Base-by-base conservation (phyloP, 2,329 filamentous ascomycete species). In the Colletotrichum spinosum region DNA sequence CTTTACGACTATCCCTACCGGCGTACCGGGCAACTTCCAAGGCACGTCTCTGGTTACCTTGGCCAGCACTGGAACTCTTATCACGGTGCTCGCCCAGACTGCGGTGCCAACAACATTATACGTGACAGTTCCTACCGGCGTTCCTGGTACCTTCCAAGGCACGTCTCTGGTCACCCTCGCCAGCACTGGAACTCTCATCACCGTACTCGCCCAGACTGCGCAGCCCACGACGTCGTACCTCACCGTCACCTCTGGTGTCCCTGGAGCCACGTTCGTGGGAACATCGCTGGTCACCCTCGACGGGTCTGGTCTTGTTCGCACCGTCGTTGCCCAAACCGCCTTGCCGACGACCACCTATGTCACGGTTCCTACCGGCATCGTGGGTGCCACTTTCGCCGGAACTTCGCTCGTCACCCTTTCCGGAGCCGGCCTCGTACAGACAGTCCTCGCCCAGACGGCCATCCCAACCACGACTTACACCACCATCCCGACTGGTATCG, bases 361-460 rank as follows among this genome's bases (percentile, higher is more conserved):
- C 17, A 62, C 59, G 3, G 2, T 62, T 25, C 11, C 45, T 1
- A 50, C 59, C 7, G 52, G 45, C 12, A 39, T 62, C 5, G 45
- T 53, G 11, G 59, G 59, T 35, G 45, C 48, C 10, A 25, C 55
- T 0, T 64, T 65, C 11, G 15, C 38, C 11, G 62, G 62, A 4
- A 56, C 34, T 4, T 56, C 51, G 2, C 3, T 42, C 0, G 9
- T 17, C 8, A 65, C 62, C n/a, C 46, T 55, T 10, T 3, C 51
- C 1, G 57, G 51, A 4, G 34, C 45, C 12, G 62, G 57, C 3
- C 12, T 37, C 6, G 52, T 50, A 1, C 34, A 39, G 10, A 65
- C 62, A 1, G 62, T 65, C 13, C n/a, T 65, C 6, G 51, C 52
- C 2, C 17, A 46, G 1, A 65, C 62, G 6, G 57, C 57, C 1